A percentile compares a stretch with the other conserved stretches of the same genome.
These are phyloP conservation scores for Amesomyces nigricolor DNA, from an alignment of 2,329 filamentous ascomycete genomes.

Conservation along the genomic window DNA sequence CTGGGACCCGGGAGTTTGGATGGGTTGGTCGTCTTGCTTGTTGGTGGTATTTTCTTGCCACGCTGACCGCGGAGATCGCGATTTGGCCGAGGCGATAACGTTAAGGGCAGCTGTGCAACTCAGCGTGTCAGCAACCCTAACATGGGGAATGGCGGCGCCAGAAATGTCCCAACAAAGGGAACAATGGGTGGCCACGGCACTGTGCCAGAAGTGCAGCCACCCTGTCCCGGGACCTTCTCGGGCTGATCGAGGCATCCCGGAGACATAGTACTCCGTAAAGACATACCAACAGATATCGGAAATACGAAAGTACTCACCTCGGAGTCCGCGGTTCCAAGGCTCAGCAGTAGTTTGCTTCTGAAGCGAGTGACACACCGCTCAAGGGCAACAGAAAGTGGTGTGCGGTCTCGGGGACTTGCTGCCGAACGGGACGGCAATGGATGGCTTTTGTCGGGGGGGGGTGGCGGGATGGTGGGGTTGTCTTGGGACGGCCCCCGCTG, in stretches of 20 bases:
- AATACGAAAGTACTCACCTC: slow-evolving; percentile 2
- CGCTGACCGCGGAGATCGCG: neutral
- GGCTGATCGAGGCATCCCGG: neutral
- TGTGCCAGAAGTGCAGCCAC: neutral
- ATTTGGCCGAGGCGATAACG: neutral
- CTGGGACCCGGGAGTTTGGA: neutral
- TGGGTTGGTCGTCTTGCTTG: too few species aligned
- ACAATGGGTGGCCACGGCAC: neutral
- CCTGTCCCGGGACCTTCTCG: neutral
- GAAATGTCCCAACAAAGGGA: neutral
- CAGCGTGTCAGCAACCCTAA: slow-evolving; percentile 6
- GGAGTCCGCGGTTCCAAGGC: neutral
- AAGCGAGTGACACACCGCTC: neutral
- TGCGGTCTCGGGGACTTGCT: slow-evolving; percentile 5
- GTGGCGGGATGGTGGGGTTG: slow-evolving; percentile 15
- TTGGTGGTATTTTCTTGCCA: neutral
- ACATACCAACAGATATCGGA: neutral
- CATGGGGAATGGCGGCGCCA: neutral
- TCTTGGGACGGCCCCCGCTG: slow-evolving; percentile 7
- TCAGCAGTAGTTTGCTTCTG: neutral
- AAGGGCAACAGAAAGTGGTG: neutral
- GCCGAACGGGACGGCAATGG: slow-evolving; percentile 4
- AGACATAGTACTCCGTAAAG: too few species aligned
- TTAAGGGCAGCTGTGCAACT: neutral
- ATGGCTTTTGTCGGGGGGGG: slow-evolving; percentile 7